phyloP scores from a whole-genome alignment of 192 early-diverging fungal species.

The Obelidium mucronatum region DNA sequence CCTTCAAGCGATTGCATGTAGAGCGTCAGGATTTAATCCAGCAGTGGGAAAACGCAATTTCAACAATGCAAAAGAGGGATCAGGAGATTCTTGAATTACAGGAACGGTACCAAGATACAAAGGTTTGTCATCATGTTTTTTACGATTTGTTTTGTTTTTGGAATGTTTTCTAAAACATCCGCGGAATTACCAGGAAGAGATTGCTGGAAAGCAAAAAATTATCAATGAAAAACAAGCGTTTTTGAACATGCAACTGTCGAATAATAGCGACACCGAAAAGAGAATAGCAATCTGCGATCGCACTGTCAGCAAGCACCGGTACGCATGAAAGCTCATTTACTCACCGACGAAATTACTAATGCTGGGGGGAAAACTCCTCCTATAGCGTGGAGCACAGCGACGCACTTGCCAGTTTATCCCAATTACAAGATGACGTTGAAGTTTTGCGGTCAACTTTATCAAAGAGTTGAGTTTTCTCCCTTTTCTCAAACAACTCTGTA shows the following conservation, averaged over 20 bases:
- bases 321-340: not conserved
- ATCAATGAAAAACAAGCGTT: constrained; percentile 62
- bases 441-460: constrained; percentile 58
- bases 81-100: constrained; percentile 57
- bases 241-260: constrained; percentile 53
- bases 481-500: not conserved
- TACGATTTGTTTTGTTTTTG: not conserved
- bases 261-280: constrained; percentile 60
- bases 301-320: constrained; percentile 57
- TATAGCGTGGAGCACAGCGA: constrained; percentile 52
- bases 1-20: constrained; percentile 59
- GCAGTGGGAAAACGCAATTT: constrained; percentile 63
- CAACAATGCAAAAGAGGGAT: constrained; percentile 59
- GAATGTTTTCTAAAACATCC: not conserved
- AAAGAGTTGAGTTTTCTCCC: constrained; percentile 46
- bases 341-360: not conserved
- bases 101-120: constrained; percentile 46
- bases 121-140: constrained; percentile 46
- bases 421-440: constrained; percentile 67
- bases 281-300: constrained; percentile 56
- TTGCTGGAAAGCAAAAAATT: constrained; percentile 45
- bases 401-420: constrained; percentile 38
- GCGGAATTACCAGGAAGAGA: constrained; percentile 42
- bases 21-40: constrained; percentile 63
- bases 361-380: not conserved